Conservation (phyloP, 1,139 yeast genomes). For the Suhomyces chickasaworum region DNA sequence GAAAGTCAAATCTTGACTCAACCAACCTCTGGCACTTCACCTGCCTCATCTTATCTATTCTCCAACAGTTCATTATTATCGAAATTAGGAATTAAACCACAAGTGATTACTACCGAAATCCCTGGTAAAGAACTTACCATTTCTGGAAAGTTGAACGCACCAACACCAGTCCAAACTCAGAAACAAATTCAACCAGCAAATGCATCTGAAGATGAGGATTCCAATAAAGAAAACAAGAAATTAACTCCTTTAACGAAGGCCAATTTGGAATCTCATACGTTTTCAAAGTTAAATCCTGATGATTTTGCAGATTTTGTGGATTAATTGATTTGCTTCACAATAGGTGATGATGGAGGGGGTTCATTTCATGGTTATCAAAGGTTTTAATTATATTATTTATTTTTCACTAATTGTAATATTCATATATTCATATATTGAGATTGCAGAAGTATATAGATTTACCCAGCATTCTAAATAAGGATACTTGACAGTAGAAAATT, state of each 20-base stretch:
- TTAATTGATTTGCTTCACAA: slow-evolving; percentile 9
- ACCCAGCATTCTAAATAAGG: background rate
- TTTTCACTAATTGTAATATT: background rate
- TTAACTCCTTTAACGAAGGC: slow-evolving; percentile 34
- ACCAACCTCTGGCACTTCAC: slow-evolving; percentile 21
- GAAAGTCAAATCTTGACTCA: slow-evolving; percentile 35
- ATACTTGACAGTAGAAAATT: background rate
- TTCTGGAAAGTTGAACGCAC: slow-evolving; percentile 13
- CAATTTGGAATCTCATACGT: slow-evolving; percentile 35
- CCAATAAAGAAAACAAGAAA: slow-evolving; percentile 21
- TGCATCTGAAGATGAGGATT: slow-evolving; percentile 15
- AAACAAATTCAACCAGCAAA: slow-evolving; percentile 2
- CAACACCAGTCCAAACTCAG: too few relatives aligned
- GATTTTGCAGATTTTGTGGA: slow-evolving; percentile 33
- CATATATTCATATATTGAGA: background rate
- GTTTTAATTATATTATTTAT: background rate
- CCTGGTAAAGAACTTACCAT: slow-evolving; percentile 18
- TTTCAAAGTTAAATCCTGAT: slow-evolving; percentile 21
- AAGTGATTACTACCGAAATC: slow-evolving; percentile 39
- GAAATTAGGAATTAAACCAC: slow-evolving; percentile 47
- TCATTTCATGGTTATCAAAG: background rate
- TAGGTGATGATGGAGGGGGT: too few relatives aligned
- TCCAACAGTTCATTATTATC: slow-evolving; percentile 41
- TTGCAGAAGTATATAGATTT: background rate
- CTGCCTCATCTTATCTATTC: slow-evolving; percentile 37